A percentile compares a stretch with the other conserved stretches of the same genome.
Conservation (phyloP, 2,329 filamentous ascomycete genomes). For the Colletotrichum nymphaeae region DNA sequence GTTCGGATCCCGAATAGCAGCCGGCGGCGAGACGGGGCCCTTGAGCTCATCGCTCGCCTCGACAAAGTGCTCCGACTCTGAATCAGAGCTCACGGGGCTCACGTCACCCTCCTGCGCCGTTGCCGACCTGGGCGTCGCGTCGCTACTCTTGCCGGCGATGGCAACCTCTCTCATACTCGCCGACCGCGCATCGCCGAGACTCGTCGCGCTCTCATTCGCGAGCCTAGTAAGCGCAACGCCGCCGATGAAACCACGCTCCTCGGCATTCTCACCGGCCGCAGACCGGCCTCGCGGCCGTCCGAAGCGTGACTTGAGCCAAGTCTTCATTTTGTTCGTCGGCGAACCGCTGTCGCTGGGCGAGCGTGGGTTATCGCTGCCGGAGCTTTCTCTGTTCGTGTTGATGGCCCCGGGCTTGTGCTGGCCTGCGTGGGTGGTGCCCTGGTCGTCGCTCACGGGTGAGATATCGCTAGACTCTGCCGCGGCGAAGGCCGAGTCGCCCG, state of each 20-base stretch:
- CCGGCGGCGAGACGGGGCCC: conserved; percentile 50
- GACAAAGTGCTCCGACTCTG: conserved; percentile 49
- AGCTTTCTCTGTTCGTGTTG: conserved; percentile 31
- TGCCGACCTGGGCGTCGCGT: conserved; percentile 24
- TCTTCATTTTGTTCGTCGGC: conserved; percentile 56
- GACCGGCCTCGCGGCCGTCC: conserved; percentile 54
- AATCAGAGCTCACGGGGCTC: conserved; percentile 48
- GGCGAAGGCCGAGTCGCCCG: background rate
- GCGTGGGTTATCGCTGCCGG: conserved; percentile 26
- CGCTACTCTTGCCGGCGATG: conserved; percentile 51
- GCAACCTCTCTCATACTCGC: conserved; percentile 60
- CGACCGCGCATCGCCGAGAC: conserved; percentile 54
- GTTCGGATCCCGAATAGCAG: conserved; percentile 46
- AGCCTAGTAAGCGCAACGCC: conserved; percentile 57
- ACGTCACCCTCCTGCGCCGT: conserved; percentile 48
- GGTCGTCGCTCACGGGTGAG: background rate
- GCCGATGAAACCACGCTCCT: conserved; percentile 59
- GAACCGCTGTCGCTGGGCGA: conserved; percentile 39
- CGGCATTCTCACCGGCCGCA: conserved; percentile 47
- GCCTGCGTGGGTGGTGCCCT: background rate
- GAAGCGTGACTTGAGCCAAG: conserved; percentile 68
- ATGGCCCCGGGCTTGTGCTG: conserved; percentile 36
- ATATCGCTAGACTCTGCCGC: background rate
- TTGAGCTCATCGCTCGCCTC: conserved; percentile 52
- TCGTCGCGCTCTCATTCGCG: conserved; percentile 57